Percentiles rank a stretch among this genome's conserved stretches.
These are phyloP conservation scores for Paramecium sonneborni DNA, from an alignment of 73 alveolate species.

Conservation along the genomic window DNA sequence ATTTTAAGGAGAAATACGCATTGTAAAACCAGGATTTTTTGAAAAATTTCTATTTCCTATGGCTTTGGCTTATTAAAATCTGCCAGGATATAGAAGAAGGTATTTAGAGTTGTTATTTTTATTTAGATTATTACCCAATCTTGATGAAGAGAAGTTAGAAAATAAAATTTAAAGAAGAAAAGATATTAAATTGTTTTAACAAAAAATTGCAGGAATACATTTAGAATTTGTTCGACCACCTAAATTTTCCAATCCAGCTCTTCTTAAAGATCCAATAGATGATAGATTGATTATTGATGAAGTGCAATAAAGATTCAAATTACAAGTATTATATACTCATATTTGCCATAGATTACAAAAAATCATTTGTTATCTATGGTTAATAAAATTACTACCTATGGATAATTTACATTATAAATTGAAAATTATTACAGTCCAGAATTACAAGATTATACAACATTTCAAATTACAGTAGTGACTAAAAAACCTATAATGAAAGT, in stretches of 20 bases:
- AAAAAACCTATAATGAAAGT: slow-evolving; percentile 37
- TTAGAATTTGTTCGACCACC: slow-evolving; percentile 43
- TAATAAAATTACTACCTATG: not conserved
- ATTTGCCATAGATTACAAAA: not conserved
- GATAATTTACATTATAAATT: slow-evolving; percentile 2
- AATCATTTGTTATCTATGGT: not conserved
- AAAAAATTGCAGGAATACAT: slow-evolving; percentile 15
- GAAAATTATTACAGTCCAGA: slow-evolving; percentile 44
- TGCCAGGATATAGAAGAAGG: slow-evolving; percentile 58
- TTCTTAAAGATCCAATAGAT: slow-evolving; percentile 39
- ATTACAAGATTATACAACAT: slow-evolving; percentile 8
- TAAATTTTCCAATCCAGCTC: slow-evolving; percentile 15
- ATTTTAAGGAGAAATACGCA: slow-evolving; percentile 28
- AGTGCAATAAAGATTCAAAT: slow-evolving; percentile 18
- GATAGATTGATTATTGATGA: not conserved
- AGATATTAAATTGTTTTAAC: slow-evolving; percentile 2
- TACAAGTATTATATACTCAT: not conserved
- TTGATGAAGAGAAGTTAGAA: slow-evolving; percentile 21
- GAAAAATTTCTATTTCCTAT: not conserved
- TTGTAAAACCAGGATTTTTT: slow-evolving; percentile 24
- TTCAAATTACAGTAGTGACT: not conserved
- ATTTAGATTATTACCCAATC: slow-evolving; percentile 12
- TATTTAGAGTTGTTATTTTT: not conserved
- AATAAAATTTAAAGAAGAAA: not conserved
- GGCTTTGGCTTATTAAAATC: slow-evolving; percentile 1